Conservation (phyloP, 2,329 filamentous ascomycete genomes). For the Colletotrichum viniferum region DNA sequence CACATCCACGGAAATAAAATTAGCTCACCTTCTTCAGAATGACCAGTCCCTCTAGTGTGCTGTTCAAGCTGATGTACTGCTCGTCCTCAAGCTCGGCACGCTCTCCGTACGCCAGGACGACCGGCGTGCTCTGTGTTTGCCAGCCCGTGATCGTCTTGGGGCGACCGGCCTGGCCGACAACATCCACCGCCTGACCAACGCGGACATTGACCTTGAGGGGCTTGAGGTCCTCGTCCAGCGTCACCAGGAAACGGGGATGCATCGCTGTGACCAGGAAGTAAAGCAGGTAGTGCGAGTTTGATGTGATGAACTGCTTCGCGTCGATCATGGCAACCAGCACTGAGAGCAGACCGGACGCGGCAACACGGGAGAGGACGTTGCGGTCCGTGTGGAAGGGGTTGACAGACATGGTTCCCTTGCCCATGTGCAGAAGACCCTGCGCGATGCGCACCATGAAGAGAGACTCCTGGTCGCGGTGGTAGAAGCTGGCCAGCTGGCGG, state of each 20-base stretch:
- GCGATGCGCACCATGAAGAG: slow-evolving; percentile 99
- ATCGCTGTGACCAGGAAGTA: slow-evolving; percentile 98
- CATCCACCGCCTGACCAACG: slow-evolving; percentile 96
- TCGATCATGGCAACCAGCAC: slow-evolving; percentile 95
- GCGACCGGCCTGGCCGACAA: slow-evolving; percentile 94
- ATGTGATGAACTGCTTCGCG: slow-evolving; percentile 80
- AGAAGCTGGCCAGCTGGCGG: slow-evolving; percentile 95
- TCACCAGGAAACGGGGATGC: slow-evolving; percentile 95
- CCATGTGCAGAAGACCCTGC: slow-evolving; percentile 97
- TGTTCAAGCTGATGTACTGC: slow-evolving; percentile 91
- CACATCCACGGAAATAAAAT: neutral
- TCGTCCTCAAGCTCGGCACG: slow-evolving; percentile 97
- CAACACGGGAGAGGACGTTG: slow-evolving; percentile 90
- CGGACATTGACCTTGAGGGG: slow-evolving; percentile 95
- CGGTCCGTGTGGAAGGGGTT: slow-evolving; percentile 99
- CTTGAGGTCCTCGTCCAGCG: slow-evolving; percentile 91
- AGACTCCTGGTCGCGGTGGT: slow-evolving; percentile 94
- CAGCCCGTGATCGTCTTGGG: slow-evolving; percentile 99
- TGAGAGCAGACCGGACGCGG: slow-evolving; percentile 85
- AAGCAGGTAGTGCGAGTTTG: slow-evolving; percentile 83
- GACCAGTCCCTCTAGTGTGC: slow-evolving; percentile 90
- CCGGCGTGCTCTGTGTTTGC: slow-evolving; percentile 99
- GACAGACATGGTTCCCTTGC: slow-evolving; percentile 94
- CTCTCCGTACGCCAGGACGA: slow-evolving; percentile 92
- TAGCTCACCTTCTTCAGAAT: slow-evolving; percentile 90